Conservation (phyloP, 106 monocot genomes). For the Dioscorea dumetorum region DNA sequence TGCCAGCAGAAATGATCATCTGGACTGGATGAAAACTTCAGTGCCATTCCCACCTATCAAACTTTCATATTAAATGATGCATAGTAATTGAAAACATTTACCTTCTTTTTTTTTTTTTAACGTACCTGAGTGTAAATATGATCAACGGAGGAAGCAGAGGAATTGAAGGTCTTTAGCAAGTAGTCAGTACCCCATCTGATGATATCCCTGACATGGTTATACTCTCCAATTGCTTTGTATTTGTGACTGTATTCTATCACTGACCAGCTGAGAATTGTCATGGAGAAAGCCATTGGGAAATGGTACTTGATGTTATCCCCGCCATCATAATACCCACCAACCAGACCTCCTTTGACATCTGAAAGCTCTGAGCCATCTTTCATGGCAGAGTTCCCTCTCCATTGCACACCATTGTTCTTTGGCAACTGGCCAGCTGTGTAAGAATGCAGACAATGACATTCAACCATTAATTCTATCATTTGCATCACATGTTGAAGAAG, state of each 20-base stretch:
- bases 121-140: conserved; percentile 25
- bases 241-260: conserved; percentile 45
- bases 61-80: background rate
- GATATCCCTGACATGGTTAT: conserved; percentile 33
- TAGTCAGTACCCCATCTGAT: conserved; percentile 54
- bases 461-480: too few species aligned
- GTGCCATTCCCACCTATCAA: background rate
- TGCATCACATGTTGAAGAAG: too few species aligned
- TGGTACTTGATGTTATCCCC: conserved; percentile 63
- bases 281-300: conserved; percentile 43
- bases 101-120: background rate
- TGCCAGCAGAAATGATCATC: conserved; percentile 10
- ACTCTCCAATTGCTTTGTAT: conserved; percentile 37
- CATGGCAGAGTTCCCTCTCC: conserved; percentile 27
- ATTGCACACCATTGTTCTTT: conserved; percentile 23
- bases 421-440: conserved; percentile 22
- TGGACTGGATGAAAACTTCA: background rate
- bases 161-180: conserved; percentile 44
- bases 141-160: conserved; percentile 32
- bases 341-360: conserved; percentile 23
- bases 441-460: background rate
- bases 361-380: conserved; percentile 14
- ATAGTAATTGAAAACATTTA: background rate
- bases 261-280: conserved; percentile 40
- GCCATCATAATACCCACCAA: conserved; percentile 51